Percentiles rank a stretch among this genome's conserved stretches.
Evolutionary conservation across 2,329 filamentous ascomycete species (phyloP).

Genomic region (Rhynchosporium graminicola): DNA sequence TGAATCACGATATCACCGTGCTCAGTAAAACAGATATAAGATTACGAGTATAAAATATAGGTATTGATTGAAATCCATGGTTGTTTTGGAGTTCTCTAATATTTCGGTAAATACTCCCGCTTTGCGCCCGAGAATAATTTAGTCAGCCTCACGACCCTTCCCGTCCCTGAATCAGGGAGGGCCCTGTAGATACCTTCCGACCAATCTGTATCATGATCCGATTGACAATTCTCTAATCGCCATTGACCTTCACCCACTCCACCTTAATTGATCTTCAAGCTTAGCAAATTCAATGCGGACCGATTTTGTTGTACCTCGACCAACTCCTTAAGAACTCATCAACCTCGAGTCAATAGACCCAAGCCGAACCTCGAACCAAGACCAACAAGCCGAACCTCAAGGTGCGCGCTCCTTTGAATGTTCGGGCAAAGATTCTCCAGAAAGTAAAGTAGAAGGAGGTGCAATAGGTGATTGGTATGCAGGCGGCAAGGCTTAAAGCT

Average conservation of each 20-base stretch:
- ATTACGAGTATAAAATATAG: not conserved
- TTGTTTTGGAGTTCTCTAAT: too few species aligned
- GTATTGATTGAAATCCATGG: not conserved
- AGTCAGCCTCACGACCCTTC: slow-evolving; percentile 1
- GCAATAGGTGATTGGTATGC: slow-evolving; percentile 42
- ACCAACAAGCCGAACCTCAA: slow-evolving; percentile 20
- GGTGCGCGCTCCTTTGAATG: slow-evolving; percentile 37
- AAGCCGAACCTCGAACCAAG: not conserved
- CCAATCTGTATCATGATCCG: slow-evolving; percentile 27
- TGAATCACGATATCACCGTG: too few species aligned
- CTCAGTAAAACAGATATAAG: too few species aligned
- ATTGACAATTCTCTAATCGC: slow-evolving; percentile 22
- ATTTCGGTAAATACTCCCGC: not conserved
- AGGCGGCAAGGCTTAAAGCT: slow-evolving; percentile 56
- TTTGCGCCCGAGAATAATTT: not conserved
- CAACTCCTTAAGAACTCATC: slow-evolving; percentile 1
- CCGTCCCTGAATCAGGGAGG: slow-evolving; percentile 20
- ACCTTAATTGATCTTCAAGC: slow-evolving; percentile 22
- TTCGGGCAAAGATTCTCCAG: slow-evolving; percentile 33
- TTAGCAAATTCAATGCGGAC: slow-evolving; percentile 23
- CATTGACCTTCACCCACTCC: slow-evolving; percentile 19
- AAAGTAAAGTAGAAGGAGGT: slow-evolving; percentile 37
- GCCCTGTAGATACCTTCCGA: slow-evolving; percentile 22
- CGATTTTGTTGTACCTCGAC: slow-evolving; percentile 8
- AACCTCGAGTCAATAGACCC: slow-evolving; percentile 8